A percentile compares a stretch with the other conserved stretches of the same genome.
phyloP scores from a whole-genome alignment of 305 asterid genomes.

The Fraxinus angustifolia region DNA sequence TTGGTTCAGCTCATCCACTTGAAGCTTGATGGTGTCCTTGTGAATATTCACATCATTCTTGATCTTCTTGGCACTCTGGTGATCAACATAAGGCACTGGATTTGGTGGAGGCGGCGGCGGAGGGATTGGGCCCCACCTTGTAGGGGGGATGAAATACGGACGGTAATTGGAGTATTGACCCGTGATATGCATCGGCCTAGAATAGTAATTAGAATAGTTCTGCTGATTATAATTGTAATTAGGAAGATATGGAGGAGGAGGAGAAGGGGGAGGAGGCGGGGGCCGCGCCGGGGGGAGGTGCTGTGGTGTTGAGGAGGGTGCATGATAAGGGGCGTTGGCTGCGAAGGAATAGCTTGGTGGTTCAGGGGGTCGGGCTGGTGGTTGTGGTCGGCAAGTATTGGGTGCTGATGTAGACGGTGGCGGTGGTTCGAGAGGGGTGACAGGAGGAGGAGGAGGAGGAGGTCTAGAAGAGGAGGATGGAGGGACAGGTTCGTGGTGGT shows the following conservation, averaged over 20 bases:
- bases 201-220: conserved; percentile 23
- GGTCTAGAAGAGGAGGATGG: conserved; percentile 26
- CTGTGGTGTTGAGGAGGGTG: conserved; percentile 20
- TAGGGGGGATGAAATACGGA: conserved; percentile 36
- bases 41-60: conserved; percentile 85
- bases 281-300: conserved; percentile 29
- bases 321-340: conserved; percentile 39
- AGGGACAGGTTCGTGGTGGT: conserved; percentile 13
- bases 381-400: conserved; percentile 17
- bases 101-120: conserved; percentile 32
- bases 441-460: conserved; percentile 28
- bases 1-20: conserved; percentile 46
- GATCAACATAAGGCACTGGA: conserved; percentile 75
- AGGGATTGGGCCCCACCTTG: conserved; percentile 33
- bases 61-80: conserved; percentile 75
- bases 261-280: conserved; percentile 39
- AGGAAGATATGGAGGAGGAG: conserved; percentile 15
- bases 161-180: conserved; percentile 37
- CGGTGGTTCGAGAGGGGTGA: conserved; percentile 24
- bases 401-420: conserved; percentile 28
- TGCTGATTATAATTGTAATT: conserved; percentile 32
- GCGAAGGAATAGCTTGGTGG: conserved; percentile 45
- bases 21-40: conserved; percentile 64
- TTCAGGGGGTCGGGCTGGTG: conserved; percentile 24
- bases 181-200: conserved; percentile 33